Evolutionary conservation across 83 land plant genomes (phyloP).

Genomic region (Picea mariana): DNA sequence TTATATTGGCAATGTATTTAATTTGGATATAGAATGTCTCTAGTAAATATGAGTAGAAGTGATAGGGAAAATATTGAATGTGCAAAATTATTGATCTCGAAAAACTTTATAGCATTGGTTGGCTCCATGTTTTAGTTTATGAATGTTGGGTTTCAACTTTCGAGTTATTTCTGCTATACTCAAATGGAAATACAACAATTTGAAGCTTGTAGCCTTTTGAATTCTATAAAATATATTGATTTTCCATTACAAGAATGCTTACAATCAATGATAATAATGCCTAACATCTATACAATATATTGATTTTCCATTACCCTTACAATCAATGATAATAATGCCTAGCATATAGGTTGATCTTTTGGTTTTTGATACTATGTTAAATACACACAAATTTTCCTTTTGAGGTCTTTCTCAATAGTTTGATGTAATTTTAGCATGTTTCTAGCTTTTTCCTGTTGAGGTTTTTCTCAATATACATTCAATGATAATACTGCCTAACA

Average conservation of each 20-base stretch:
- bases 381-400: not conserved
- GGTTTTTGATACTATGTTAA: not conserved
- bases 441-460: too few relatives aligned
- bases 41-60: not conserved
- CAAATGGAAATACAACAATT: not conserved
- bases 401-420: not conserved
- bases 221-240: not conserved
- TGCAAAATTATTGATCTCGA: not conserved
- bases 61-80: not conserved
- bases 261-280: not conserved
- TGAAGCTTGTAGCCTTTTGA: not conserved
- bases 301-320: not conserved
- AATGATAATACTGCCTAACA: too few relatives aligned
- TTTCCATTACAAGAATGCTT: not conserved
- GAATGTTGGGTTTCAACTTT: not conserved
- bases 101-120: not conserved
- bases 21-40: not conserved
- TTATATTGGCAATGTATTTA: not conserved
- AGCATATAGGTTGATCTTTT: not conserved
- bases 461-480: not conserved
- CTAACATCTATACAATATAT: not conserved
- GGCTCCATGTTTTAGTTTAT: not conserved
- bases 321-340: too few relatives aligned
- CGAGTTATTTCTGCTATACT: not conserved
- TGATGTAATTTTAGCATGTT: too few relatives aligned